Evolutionary conservation across 805 yeast species (phyloP), one percentile per base, ranked within the genome.

Genomic region (Saccharomycopsis fermentans): DNA sequence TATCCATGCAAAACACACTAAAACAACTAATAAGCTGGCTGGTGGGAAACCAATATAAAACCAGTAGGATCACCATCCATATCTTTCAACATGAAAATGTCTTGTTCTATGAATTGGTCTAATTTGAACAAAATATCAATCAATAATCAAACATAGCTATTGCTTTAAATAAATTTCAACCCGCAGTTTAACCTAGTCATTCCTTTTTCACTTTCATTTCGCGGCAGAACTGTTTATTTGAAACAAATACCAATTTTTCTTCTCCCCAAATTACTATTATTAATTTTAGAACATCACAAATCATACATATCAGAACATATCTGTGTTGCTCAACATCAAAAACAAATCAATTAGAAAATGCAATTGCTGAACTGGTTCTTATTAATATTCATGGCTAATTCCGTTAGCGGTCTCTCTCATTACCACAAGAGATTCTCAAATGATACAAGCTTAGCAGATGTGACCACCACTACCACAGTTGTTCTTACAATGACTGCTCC

Each of bases 401-500:
- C 27, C n/a, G 29, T 51, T 6, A 51, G 21, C 29, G 54, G 37
- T 4, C 54, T 51, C 29, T 32, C 39, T 29, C 55, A 52, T 9
- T 16, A 34, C 11, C 55, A 52, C 32, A 52, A 43, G 39, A 24
- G 60, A 17, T 58, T 47, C 34, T 29, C 35, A 24, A 58, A 58
- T 43, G 47, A 29, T 29, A 17, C 29, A 8, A 35, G 6, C 16
- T 54, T 57, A 16, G 9, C 54, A 2, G 52, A 59, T 47, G 48
- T 56, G 24, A 59, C 57, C 17, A 14, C 29, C 27, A 58, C 57
- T 12, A 34, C 19, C 8, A 55, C 56, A 11, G 56, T 58, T 36
- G 40, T 14, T 19, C 26, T 54, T 14, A 57, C 57, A 3, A 39
- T 16, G 24, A n/a, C 26, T 5, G 24, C 17, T 19, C 50, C 50